These are phyloP conservation scores for Batrachochytrium dendrobatidis DNA, from an alignment of 371 early-diverging fungal species.

Conservation along the genomic window DNA sequence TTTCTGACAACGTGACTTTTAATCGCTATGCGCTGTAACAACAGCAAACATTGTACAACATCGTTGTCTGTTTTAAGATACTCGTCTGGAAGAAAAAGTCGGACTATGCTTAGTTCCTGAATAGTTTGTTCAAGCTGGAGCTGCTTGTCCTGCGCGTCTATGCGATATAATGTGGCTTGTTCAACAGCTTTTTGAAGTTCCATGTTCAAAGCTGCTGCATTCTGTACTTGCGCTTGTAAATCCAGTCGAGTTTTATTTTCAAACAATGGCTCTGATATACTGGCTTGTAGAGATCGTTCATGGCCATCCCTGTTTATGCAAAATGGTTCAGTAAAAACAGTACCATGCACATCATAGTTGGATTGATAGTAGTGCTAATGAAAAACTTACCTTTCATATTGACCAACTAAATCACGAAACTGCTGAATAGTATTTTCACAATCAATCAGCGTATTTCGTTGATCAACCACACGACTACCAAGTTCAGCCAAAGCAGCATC, in stretches of 20 bases:
- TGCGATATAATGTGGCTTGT: too few relatives aligned
- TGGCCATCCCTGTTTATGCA: too few relatives aligned
- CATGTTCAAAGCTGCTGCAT: too few relatives aligned
- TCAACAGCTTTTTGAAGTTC: too few relatives aligned
- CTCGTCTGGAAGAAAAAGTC: background rate
- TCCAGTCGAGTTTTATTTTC: too few relatives aligned
- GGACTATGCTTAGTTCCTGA: too few relatives aligned
- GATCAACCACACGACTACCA: conserved; percentile 46
- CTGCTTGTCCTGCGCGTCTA: too few relatives aligned
- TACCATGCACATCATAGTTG: conserved; percentile 28
- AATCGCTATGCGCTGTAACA: background rate
- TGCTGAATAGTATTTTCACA: conserved; percentile 76
- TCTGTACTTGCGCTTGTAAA: too few relatives aligned
- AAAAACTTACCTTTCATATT: conserved; percentile 59
- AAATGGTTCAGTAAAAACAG: too few relatives aligned
- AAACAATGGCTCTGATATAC: too few relatives aligned
- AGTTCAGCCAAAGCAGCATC: conserved; percentile 61
- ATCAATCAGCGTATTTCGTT: conserved; percentile 77
- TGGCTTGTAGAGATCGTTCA: too few relatives aligned
- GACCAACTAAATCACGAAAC: conserved; percentile 76
- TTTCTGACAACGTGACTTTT: background rate
- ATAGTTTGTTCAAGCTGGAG: too few relatives aligned
- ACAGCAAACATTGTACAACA: conserved; percentile 1
- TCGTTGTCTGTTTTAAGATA: background rate
- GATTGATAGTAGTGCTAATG: background rate